Percentiles rank a stretch among this genome's conserved stretches.
phyloP scores from a whole-genome alignment of 805 yeast genomes.

The Osmozyma mogii region DNA sequence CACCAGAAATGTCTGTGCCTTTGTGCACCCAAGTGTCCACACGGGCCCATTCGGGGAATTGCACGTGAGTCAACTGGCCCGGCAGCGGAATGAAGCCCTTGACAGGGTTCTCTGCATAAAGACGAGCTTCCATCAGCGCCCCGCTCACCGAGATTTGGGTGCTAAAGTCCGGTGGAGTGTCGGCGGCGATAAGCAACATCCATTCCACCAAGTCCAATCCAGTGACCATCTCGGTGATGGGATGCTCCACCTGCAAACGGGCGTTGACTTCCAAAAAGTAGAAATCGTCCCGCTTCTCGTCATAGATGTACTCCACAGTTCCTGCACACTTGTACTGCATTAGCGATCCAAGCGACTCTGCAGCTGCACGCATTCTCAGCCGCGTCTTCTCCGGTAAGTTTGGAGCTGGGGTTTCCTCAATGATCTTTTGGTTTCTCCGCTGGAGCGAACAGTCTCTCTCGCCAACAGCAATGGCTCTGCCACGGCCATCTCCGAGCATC shows the following conservation, averaged over 20 bases:
- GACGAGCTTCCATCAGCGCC: slow-evolving; percentile 93
- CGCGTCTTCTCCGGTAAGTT: slow-evolving; percentile 78
- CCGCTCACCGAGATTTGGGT: slow-evolving; percentile 60
- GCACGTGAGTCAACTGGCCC: slow-evolving; percentile 80
- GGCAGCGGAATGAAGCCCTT: slow-evolving; percentile 95
- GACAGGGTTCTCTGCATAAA: slow-evolving; percentile 95
- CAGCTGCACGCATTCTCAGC: slow-evolving; percentile 65
- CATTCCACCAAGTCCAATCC: slow-evolving; percentile 94
- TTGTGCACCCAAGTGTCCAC: slow-evolving; percentile 90
- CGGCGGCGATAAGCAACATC: slow-evolving; percentile 93
- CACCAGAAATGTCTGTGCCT: slow-evolving; percentile 84
- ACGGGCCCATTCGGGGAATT: slow-evolving; percentile 87
- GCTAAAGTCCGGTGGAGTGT: slow-evolving; percentile 71
- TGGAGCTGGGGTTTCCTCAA: slow-evolving; percentile 98
- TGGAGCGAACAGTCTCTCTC: slow-evolving; percentile 98
- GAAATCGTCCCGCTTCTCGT: slow-evolving; percentile 76
- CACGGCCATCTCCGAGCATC: slow-evolving; percentile 92
- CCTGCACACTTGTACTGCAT: slow-evolving; percentile 96
- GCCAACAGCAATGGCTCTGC: slow-evolving; percentile 88
- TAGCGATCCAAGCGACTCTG: slow-evolving; percentile 72
- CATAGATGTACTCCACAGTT: slow-evolving; percentile 93
- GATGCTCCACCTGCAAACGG: slow-evolving; percentile 95
- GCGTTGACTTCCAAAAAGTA: slow-evolving; percentile 96
- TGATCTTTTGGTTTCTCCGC: slow-evolving; percentile 92
- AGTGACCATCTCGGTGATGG: slow-evolving; percentile 91